Evolutionary conservation across 2,329 filamentous ascomycete genomes (phyloP).

Genomic region (Tolypocladium amazonense): DNA sequence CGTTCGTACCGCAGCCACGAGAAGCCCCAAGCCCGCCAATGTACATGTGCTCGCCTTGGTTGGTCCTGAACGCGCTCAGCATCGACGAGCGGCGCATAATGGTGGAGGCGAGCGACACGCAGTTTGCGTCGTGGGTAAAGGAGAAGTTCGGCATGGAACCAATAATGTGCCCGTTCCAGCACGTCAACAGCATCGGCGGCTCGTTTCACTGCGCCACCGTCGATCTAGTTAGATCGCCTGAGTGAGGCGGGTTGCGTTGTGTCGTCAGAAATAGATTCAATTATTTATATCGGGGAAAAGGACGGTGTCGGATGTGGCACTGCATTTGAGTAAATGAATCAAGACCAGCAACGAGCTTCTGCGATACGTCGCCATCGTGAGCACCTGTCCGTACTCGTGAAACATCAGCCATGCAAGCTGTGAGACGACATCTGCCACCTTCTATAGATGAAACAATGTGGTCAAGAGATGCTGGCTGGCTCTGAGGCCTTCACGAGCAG

Average conservation of each 20-base stretch:
- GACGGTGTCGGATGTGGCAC: neutral
- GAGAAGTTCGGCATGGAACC: constrained; percentile 2
- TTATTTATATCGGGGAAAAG: neutral
- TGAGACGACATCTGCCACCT: neutral
- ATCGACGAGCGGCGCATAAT: constrained; percentile 1
- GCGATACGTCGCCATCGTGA: neutral
- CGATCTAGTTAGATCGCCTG: neutral
- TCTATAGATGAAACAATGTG: neutral
- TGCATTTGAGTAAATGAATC: neutral
- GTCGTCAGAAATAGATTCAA: too few relatives aligned
- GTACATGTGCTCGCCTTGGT: constrained; percentile 3
- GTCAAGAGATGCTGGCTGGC: neutral
- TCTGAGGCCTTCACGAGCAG: too few relatives aligned
- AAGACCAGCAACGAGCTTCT: neutral
- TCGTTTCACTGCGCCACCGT: constrained; percentile 3
- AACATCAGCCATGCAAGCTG: neutral
- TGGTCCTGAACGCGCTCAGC: constrained; percentile 3
- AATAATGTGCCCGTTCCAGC: constrained; percentile 2
- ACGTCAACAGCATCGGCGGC: constrained; percentile 3
- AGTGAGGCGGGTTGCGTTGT: neutral
- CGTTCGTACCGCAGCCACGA: neutral
- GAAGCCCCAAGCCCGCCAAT: neutral
- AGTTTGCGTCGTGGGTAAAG: constrained; percentile 1
- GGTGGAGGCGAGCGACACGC: constrained; percentile 1
- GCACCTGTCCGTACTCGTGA: neutral